Conservation (phyloP, 257 asterid genomes). For the Perilla frutescens region DNA sequence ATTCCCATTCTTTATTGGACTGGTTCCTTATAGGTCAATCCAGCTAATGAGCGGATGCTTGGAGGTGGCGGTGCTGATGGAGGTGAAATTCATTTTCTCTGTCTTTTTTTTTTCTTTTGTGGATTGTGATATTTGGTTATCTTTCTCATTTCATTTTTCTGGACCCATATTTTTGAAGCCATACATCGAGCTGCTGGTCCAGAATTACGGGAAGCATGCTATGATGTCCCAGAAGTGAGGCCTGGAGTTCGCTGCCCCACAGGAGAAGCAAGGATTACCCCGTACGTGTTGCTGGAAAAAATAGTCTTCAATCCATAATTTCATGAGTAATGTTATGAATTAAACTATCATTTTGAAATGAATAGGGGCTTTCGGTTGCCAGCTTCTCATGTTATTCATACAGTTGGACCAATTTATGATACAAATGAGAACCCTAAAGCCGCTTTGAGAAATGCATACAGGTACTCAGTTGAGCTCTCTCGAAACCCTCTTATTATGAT, state of each 20-base stretch:
- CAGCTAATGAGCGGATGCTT: constrained; percentile 91
- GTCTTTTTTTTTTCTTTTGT: constrained; percentile 16
- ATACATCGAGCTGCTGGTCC: constrained; percentile 98
- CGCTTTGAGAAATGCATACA: constrained; percentile 74
- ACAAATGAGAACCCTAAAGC: constrained; percentile 61
- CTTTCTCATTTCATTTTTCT: constrained; percentile 19
- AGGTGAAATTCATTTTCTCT: constrained; percentile 52
- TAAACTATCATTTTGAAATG: constrained; percentile 37
- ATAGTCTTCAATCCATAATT: neutral
- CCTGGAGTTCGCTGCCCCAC: constrained; percentile 94
- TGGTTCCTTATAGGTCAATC: constrained; percentile 71
- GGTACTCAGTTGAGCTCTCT: constrained; percentile 50
- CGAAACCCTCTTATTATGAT: neutral
- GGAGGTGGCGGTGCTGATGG: constrained; percentile 99
- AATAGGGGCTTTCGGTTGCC: constrained; percentile 90
- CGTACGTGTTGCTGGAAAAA: constrained; percentile 45
- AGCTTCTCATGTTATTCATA: constrained; percentile 91
- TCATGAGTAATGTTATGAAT: constrained; percentile 26
- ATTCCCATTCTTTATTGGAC: constrained; percentile 3
- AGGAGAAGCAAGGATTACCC: constrained; percentile 98
- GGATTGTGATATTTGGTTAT: constrained; percentile 3
- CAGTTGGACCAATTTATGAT: constrained; percentile 93
- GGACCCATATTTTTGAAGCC: constrained; percentile 50
- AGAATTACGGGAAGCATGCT: constrained; percentile 78
- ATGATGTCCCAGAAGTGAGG: constrained; percentile 73